Evolutionary conservation across 345 rosid genomes (phyloP).

Genomic region (Melaleuca quinquenervia): DNA sequence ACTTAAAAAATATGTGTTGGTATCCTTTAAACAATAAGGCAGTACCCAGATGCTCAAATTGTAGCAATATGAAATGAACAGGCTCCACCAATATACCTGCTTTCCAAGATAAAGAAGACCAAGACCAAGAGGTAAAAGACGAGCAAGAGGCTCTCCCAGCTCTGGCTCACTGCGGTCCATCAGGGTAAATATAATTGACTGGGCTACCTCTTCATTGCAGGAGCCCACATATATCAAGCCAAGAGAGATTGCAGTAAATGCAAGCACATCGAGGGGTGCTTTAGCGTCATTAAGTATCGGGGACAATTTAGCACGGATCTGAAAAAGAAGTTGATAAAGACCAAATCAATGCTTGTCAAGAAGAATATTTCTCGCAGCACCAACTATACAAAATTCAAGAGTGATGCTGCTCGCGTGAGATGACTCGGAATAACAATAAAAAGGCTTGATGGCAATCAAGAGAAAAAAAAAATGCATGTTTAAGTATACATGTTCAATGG

Average conservation of each 20-base stretch:
- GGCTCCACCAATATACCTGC: slow-evolving; percentile 41
- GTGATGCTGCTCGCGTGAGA: background rate
- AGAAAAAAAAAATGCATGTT: background rate
- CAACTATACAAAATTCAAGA: background rate
- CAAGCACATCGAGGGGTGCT: slow-evolving; percentile 71
- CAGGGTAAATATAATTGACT: slow-evolving; percentile 75
- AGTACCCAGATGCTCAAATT: background rate
- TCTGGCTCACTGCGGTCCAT: slow-evolving; percentile 85
- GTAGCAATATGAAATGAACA: background rate
- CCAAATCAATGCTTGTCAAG: background rate
- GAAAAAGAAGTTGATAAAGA: background rate
- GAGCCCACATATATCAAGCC: slow-evolving; percentile 92
- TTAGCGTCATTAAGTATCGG: slow-evolving; percentile 63
- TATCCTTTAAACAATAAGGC: background rate
- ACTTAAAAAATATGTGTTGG: slow-evolving; percentile 2
- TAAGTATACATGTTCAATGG: background rate
- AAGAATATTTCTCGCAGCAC: background rate
- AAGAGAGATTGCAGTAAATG: slow-evolving; percentile 81
- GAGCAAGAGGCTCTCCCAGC: slow-evolving; percentile 67
- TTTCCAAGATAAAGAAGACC: slow-evolving; percentile 96
- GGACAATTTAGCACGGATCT: slow-evolving; percentile 56
- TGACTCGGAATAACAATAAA: background rate
- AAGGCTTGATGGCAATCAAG: background rate
- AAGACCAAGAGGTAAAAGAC: slow-evolving; percentile 86
- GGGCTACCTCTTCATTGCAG: slow-evolving; percentile 93